Base-by-base conservation (phyloP, 2,329 filamentous ascomycete species). In the Dothiorella sarmentorum region DNA sequence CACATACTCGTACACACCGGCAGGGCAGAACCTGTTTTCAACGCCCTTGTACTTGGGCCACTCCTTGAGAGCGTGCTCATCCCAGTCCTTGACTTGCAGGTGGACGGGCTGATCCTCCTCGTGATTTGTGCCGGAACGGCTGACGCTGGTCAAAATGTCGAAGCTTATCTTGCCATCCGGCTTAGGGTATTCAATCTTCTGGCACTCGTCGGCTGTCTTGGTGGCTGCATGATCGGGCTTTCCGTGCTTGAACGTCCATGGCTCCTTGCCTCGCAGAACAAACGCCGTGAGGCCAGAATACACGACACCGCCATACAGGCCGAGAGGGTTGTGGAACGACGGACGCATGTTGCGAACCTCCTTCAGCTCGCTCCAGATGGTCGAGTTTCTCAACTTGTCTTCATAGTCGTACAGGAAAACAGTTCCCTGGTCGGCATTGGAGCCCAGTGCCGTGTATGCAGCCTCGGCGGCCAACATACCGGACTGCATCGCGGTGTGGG, bases 31-130 rank as follows among this genome's bases (percentile, higher is more conserved):
- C 18, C 94, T 82, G 73, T 95, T 97, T 81, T 99, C 94, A 4
- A 99, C 72, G 9, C 94, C 94, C 80, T 96, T 88, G 76, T 89
- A 99, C 62, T 83, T 82, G 20, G 94, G 94, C 78, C 87, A 99
- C 55, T 91, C 87, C 72, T 86, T 84, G 62, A 86, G 80, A 2
- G 91, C 88, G 76, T 99, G 94, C 69, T 86, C 86, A 67, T 97
- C 91, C 91, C 91, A 97, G 75, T 99, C 91, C 74, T 89, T 85
- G 65, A 99, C 93, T 75, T 96, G 91, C 67, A 99, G 78, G 75
- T 99, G 94, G 52, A 96, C 91, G 0, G 94, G 94, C 76, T 99
- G 92, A 73, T 99, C 94, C 76, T 99, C 94, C 75, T 97, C 94
- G 75, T 99, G 94, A 76, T 97, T 97, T 29, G 94, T 99, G 37